Percentiles rank a stretch among this genome's conserved stretches.
Conservation (phyloP, 2,329 filamentous ascomycete genomes). For the Penicillium janthinellum region DNA sequence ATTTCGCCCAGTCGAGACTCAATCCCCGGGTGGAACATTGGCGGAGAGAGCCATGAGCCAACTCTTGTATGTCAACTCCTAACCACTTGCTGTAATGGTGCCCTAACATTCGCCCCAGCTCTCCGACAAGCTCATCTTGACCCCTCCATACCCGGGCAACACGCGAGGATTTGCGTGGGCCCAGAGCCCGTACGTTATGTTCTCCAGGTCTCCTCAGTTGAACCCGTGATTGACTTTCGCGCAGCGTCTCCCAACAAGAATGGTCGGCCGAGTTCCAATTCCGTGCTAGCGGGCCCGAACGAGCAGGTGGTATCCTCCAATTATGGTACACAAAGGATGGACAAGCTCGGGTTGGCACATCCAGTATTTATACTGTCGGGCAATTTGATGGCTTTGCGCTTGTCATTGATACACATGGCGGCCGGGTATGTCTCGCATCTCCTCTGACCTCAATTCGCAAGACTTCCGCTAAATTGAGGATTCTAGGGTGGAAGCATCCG, state of each 20-base stretch:
- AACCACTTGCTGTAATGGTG: neutral
- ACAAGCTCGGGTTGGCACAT: constrained; percentile 63
- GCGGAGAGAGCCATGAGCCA: constrained; percentile 58
- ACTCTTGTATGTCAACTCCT: constrained; percentile 47
- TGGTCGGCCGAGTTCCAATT: constrained; percentile 89
- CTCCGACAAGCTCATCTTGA: constrained; percentile 90
- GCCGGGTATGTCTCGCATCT: constrained; percentile 49
- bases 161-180: constrained; percentile 83
- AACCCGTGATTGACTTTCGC: constrained; percentile 12
- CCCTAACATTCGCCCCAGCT: constrained; percentile 49
- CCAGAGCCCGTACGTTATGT: constrained; percentile 53
- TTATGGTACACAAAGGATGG: constrained; percentile 84
- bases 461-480: constrained; percentile 14
- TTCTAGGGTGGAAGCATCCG: constrained; percentile 73
- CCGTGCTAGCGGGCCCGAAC: constrained; percentile 80
- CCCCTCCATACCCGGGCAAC: constrained; percentile 83
- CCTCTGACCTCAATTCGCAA: neutral
- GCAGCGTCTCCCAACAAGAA: constrained; percentile 55
- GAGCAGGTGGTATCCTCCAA: constrained; percentile 85
- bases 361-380: constrained; percentile 80
- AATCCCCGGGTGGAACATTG: constrained; percentile 59
- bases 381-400: constrained; percentile 89
- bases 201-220: neutral
- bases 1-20: constrained; percentile 59
- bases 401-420: constrained; percentile 80